Conservation (phyloP, 768 basidiomycete species). For the Pleurotus tuoliensis region DNA sequence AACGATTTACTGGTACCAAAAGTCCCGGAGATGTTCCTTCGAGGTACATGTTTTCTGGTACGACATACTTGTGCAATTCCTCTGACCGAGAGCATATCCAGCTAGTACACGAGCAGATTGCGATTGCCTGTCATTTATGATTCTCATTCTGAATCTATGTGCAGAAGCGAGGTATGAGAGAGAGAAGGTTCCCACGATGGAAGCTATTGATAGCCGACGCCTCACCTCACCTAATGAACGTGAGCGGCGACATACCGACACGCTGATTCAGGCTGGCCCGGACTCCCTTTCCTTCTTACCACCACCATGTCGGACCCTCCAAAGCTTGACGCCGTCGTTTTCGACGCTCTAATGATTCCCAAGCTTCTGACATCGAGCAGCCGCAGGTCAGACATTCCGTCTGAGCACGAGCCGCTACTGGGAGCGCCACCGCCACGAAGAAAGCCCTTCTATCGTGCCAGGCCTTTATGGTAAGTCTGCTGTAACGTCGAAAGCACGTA, state of each 20-base stretch:
- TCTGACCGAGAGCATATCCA: too few species aligned
- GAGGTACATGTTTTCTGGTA: too few species aligned
- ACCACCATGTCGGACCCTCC: slow-evolving; percentile 9
- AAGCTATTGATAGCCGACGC: not conserved
- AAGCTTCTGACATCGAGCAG: slow-evolving; percentile 13
- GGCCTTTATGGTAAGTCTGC: slow-evolving; percentile 44
- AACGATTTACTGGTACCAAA: too few species aligned
- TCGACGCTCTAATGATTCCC: slow-evolving; percentile 16
- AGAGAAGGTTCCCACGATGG: not conserved
- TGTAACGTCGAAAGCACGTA: not conserved
- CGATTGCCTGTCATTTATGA: too few species aligned
- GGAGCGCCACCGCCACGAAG: slow-evolving; percentile 19
- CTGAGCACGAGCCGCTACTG: slow-evolving; percentile 13
- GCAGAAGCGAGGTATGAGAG: not conserved
- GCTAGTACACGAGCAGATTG: too few species aligned
- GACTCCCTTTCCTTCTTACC: not conserved
- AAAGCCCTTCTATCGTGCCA: slow-evolving; percentile 50
- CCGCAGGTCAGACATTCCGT: not conserved
- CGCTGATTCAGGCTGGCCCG: slow-evolving; percentile 1
- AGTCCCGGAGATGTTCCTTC: too few species aligned
- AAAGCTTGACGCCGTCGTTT: slow-evolving; percentile 12
- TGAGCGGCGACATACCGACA: slow-evolving; percentile 3
- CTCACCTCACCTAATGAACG: not conserved
- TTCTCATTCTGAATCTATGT: too few species aligned
- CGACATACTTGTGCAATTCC: too few species aligned